Conservation (phyloP, 192 early-diverging fungal species). For the Podila epicladia region DNA sequence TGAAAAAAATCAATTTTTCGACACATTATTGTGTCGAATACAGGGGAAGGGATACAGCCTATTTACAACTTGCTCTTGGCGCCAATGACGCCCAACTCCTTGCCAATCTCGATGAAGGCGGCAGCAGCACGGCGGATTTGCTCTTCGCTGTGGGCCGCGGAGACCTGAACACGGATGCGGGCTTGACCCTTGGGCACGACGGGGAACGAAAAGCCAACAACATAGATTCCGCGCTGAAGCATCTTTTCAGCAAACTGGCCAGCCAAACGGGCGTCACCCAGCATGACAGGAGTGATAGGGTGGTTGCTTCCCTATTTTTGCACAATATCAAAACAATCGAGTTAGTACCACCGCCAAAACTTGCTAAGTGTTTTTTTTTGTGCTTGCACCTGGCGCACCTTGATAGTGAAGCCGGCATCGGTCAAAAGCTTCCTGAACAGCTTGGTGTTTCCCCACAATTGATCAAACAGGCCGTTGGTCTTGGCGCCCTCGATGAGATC, state of each 20-base stretch:
- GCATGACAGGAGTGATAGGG: conserved; percentile 91
- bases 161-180: conserved; percentile 94
- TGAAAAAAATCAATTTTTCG: too few relatives aligned
- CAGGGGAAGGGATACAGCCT: too few relatives aligned
- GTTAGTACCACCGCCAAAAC: not conserved
- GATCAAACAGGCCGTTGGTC: conserved; percentile 57
- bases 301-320: conserved; percentile 43
- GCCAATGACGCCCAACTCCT: conserved; percentile 46
- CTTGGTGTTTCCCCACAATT: conserved; percentile 67
- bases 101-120: conserved; percentile 67
- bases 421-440: conserved; percentile 68
- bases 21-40: too few relatives aligned
- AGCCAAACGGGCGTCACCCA: conserved; percentile 94
- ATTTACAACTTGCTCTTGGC: conserved; percentile 28
- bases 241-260: conserved; percentile 79
- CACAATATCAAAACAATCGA: not conserved
- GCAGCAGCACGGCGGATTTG: conserved; percentile 85
- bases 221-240: conserved; percentile 93
- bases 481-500: conserved; percentile 62
- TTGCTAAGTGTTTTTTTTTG: too few relatives aligned
- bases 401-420: conserved; percentile 70
- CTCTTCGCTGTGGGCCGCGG: conserved; percentile 84
- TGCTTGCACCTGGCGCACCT: conserved; percentile 24
- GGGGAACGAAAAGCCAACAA: conserved; percentile 96
- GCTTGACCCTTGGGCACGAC: conserved; percentile 94